Base-by-base conservation (phyloP, 1,284 basidiomycete species). In the Marasmius fiardii region DNA sequence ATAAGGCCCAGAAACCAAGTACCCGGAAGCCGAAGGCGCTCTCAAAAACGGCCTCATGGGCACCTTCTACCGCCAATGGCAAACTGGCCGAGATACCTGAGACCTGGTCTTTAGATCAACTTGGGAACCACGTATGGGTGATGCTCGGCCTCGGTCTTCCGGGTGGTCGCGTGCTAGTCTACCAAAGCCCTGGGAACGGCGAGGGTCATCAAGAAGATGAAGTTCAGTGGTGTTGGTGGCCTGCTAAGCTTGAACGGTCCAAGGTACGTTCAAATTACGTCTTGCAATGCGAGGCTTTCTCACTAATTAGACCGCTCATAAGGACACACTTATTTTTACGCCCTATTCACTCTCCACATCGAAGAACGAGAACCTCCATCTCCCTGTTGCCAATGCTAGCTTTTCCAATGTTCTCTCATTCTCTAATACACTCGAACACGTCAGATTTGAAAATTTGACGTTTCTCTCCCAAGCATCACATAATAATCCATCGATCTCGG, bases 141-240 rank as follows among this genome's bases (percentile, higher is more conserved):
- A 16, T 41, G 20, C 39, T 41, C 2, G 20, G 20, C 20, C n/a
- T 20, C 2, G 39, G 39, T 41, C n/a, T 20, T 41, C 39, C 39
- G 39, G 20, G 16, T 41, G 39, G 5, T 41, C 39, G 39, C 4
- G 39, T 41, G 39, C 67, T 74, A 1, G 58, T 80, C 45, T 68
- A 76, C 51, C 61, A 67, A 8, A 60, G 60, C n/a, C 73, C 68
- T n/a, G 58, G 63, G 3, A 63, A 74, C 12, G 68, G 66, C 11
- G 62, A 65, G 18, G 61, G n/a, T 16, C 24, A 33, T 62, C 1
- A 63, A 61, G 21, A 57, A 64, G 44, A 56, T 64, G 26, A 58
- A 61, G 43, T 63, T 64, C 43, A 56, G 56, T 26, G 59, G 51
- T 23, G 48, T 50, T 82, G 80, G 80, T 82, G 80, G 80, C 80